These are phyloP conservation scores for Chalara sp. DNA, from an alignment of 2,329 filamentous ascomycete species.

Conservation along the genomic window DNA sequence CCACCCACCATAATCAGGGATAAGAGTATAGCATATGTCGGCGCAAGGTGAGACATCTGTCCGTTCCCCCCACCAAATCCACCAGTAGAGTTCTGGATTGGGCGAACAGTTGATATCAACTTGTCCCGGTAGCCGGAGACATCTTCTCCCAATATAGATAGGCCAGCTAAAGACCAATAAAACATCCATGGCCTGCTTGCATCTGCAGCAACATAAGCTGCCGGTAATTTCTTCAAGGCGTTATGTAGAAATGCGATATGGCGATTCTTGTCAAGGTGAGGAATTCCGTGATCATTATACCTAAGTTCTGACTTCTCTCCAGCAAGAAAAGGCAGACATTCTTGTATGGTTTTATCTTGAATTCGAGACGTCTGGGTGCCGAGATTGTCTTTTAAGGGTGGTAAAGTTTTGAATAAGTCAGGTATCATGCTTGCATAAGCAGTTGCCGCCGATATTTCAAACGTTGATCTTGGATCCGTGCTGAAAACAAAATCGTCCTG, in stretches of 20 bases:
- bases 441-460: slow-evolving; percentile 14
- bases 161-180: slow-evolving; percentile 80
- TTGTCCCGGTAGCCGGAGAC: slow-evolving; percentile 55
- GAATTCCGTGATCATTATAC: slow-evolving; percentile 64
- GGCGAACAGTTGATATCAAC: slow-evolving; percentile 67
- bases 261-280: slow-evolving; percentile 58
- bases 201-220: slow-evolving; percentile 67
- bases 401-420: slow-evolving; percentile 48
- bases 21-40: slow-evolving; percentile 79
- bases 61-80: slow-evolving; percentile 94
- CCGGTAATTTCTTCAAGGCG: slow-evolving; percentile 56
- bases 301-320: slow-evolving; percentile 37
- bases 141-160: slow-evolving; percentile 73
- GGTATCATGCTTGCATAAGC: slow-evolving; percentile 34
- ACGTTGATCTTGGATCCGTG: not conserved
- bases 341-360: slow-evolving; percentile 62
- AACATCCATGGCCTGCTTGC: slow-evolving; percentile 88
- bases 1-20: slow-evolving; percentile 74
- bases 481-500: not conserved
- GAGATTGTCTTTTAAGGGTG: slow-evolving; percentile 59
- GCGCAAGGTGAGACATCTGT: slow-evolving; percentile 81
- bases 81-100: slow-evolving; percentile 75
- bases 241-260: slow-evolving; percentile 58
- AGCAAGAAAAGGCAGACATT: slow-evolving; percentile 62
- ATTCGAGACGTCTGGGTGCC: slow-evolving; percentile 59